These are phyloP conservation scores for Pontederia paniculata DNA, from an alignment of 176 grass and related monocot species.

Conservation along the genomic window DNA sequence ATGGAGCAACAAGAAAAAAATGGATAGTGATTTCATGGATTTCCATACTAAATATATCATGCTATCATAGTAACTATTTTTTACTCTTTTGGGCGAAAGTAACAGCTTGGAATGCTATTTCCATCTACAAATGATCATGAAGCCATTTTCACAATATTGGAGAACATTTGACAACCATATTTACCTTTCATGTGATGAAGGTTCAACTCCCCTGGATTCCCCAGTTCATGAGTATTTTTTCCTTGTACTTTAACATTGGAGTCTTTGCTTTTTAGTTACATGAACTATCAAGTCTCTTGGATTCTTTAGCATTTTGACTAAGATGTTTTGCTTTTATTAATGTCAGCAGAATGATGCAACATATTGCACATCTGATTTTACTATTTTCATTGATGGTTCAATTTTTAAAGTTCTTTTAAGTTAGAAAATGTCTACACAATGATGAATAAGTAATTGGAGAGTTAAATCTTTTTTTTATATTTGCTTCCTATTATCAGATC, in stretches of 20 bases:
- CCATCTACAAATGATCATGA: background rate
- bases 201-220: constrained; percentile 75
- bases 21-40: too few species aligned
- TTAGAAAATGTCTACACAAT: too few species aligned
- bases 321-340: background rate
- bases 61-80: too few species aligned
- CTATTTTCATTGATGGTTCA: constrained; percentile 28
- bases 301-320: background rate
- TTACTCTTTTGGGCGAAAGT: too few species aligned
- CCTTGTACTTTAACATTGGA: constrained; percentile 12
- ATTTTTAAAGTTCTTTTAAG: too few species aligned
- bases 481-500: constrained; percentile 31
- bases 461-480: too few species aligned
- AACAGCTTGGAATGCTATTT: too few species aligned
- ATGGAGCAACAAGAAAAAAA: too few species aligned
- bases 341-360: constrained; percentile 52
- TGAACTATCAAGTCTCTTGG: background rate
- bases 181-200: constrained; percentile 86
- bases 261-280: too few species aligned
- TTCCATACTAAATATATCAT: background rate
- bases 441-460: too few species aligned
- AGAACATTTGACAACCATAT: constrained; percentile 82
- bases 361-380: constrained; percentile 75
- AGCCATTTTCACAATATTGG: constrained; percentile 66
- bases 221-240: constrained; percentile 71